Percentiles rank a stretch among this genome's conserved stretches.
Evolutionary conservation across 2,329 filamentous ascomycete species (phyloP).

Genomic region (Cytospora piceicola): DNA sequence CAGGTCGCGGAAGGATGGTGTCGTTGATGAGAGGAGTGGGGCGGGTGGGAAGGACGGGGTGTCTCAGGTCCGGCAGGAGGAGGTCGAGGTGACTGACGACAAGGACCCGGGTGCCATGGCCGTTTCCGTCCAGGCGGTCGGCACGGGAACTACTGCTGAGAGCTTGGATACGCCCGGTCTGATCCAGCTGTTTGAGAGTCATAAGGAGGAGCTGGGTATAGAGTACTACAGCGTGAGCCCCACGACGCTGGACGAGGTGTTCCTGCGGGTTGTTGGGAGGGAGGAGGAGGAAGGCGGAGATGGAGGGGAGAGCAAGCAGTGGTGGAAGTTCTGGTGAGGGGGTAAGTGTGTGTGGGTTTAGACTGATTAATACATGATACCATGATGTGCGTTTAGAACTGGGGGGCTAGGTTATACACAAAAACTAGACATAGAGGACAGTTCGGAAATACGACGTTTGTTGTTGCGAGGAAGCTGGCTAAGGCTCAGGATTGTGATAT

Average conservation of each 20-base stretch:
- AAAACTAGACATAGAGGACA: not conserved
- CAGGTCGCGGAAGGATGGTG: conserved; percentile 26
- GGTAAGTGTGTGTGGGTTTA: not conserved
- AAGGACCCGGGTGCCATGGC: not conserved
- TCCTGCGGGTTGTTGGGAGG: conserved; percentile 79
- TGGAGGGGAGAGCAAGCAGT: conserved; percentile 32
- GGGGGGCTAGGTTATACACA: not conserved
- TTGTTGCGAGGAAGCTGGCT: not conserved
- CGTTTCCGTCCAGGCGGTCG: not conserved
- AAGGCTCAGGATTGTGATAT: too few relatives aligned
- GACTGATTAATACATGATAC: conserved; percentile 12
- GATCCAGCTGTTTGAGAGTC: conserved; percentile 64
- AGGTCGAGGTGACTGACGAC: not conserved
- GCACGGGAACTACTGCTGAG: conserved; percentile 30
- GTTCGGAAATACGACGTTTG: not conserved
- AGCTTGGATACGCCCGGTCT: conserved; percentile 45
- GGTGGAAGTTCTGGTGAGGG: conserved; percentile 16
- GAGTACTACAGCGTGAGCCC: conserved; percentile 87
- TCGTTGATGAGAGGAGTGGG: conserved; percentile 31
- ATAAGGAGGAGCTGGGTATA: conserved; percentile 69
- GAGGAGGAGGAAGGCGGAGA: conserved; percentile 66
- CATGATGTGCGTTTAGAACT: not conserved
- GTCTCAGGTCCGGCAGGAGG: not conserved
- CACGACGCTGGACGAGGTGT: conserved; percentile 89
- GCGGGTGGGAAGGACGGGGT: not conserved